Evolutionary conservation across 1,284 basidiomycete species (phyloP), one percentile per base, ranked within the genome.

Genomic region (Fomitopsis palustris): DNA sequence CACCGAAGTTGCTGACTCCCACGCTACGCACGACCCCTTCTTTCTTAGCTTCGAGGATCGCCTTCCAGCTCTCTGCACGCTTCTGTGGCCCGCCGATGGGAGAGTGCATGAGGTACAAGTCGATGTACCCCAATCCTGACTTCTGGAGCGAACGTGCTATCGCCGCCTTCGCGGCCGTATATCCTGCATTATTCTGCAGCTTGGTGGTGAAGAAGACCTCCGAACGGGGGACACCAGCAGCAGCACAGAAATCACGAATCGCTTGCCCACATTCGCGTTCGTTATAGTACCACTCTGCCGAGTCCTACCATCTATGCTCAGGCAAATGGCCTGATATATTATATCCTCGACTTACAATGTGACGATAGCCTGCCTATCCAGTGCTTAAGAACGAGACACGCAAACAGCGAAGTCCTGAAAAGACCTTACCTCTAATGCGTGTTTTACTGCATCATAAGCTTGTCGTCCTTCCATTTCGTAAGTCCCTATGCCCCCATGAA

Each of bases 191-290:
- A 47, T 74, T 67, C 73, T 81, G 86, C 56, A 90, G 78, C 71
- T 92, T 90, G 33, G 86, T 87, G 29, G 85, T 88, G 71, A 83
- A 85, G 75, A 85, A 90, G 62, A 92, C 78, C 21, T 81, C 80
- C 7, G 76, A 74, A 35, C 87, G 83, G 45, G 81, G 78, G 10
- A 79, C 76, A 52, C 72, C 69, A 17, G 77, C 71, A 43, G 70
- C 71, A 53, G 72, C 69, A 69, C 83, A 79, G 69, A 83, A 89
- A 64, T 84, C 81, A 53, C 73, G 74, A 67, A 90, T 83, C 17
- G 85, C 87, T 39, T 75, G 70, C 8, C 87, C 86, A 59, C 81
- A 83, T 61, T 85, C 80, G 42, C 71, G 75, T 69, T 91, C 88
- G 70, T 90, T 90, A 67, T 86, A 80, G 68, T 89, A 90, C 87